Percentiles rank a stretch among this genome's conserved stretches.
Evolutionary conservation across 2,329 filamentous ascomycete species (phyloP).

Genomic region (Claviceps paspali): DNA sequence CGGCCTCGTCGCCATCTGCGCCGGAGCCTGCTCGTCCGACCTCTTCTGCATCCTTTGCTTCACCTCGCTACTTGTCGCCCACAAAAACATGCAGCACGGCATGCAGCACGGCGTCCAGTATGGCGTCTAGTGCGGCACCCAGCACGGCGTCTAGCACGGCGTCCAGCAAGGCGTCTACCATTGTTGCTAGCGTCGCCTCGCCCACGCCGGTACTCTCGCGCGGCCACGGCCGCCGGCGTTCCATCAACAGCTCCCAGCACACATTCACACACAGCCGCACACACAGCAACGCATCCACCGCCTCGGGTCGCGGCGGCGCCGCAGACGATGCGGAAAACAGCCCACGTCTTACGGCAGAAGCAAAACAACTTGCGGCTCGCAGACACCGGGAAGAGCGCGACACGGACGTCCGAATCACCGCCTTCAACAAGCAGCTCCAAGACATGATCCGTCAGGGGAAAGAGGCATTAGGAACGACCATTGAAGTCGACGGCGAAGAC

Average conservation of each 20-base stretch:
- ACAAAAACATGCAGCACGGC: slow-evolving; percentile 27
- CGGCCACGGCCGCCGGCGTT: slow-evolving; percentile 8
- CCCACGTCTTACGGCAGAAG: slow-evolving; percentile 46
- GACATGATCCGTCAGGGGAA: slow-evolving; percentile 83
- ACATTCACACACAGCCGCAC: slow-evolving; percentile 24
- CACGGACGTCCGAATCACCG: slow-evolving; percentile 62
- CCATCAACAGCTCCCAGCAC: slow-evolving; percentile 5
- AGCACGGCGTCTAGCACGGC: slow-evolving; percentile 16
- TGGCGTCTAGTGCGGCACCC: slow-evolving; percentile 25
- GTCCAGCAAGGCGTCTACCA: slow-evolving; percentile 15
- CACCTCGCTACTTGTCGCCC: slow-evolving; percentile 20
- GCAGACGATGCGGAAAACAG: slow-evolving; percentile 17
- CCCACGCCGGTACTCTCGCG: slow-evolving; percentile 9
- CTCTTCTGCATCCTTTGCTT: slow-evolving; percentile 19
- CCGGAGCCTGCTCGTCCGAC: slow-evolving; percentile 10
- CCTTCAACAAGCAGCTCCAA: slow-evolving; percentile 64
- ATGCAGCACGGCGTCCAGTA: slow-evolving; percentile 6
- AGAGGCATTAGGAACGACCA: slow-evolving; percentile 64
- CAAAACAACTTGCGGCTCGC: slow-evolving; percentile 57
- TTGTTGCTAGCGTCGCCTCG: slow-evolving; percentile 11
- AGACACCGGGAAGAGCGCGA: slow-evolving; percentile 60
- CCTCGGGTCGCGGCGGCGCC: slow-evolving; percentile 17
- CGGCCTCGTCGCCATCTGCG: slow-evolving; percentile 3
- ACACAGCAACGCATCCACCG: slow-evolving; percentile 28
- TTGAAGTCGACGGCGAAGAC: slow-evolving; percentile 45